phyloP scores from a whole-genome alignment of 2,329 filamentous ascomycete genomes.

The Colletotrichum chlorophyti region DNA sequence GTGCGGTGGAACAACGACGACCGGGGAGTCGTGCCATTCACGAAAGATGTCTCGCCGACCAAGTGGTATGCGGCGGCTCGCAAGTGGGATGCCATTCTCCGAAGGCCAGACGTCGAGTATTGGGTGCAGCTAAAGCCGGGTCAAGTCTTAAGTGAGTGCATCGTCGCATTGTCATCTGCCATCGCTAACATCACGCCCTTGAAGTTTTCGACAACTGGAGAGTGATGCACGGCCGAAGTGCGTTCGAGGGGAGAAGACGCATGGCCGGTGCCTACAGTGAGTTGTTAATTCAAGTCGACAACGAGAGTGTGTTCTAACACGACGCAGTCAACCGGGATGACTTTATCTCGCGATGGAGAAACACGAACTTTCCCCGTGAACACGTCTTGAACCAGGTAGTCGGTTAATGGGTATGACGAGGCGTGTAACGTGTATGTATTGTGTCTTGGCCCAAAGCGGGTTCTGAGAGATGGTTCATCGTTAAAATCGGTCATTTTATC shows the following conservation, averaged over 20 bases:
- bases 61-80: conserved; percentile 83
- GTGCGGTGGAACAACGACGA: conserved; percentile 96
- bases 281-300: conserved; percentile 41
- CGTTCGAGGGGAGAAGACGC: conserved; percentile 82
- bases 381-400: conserved; percentile 44
- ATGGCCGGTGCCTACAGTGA: conserved; percentile 92
- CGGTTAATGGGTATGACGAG: conserved; percentile 5
- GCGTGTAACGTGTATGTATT: neutral
- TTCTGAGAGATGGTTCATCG: neutral
- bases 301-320: neutral
- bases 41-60: conserved; percentile 51
- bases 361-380: conserved; percentile 67
- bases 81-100: conserved; percentile 75
- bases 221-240: conserved; percentile 84
- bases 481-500: neutral
- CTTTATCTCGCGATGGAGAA: conserved; percentile 77
- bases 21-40: conserved; percentile 71
- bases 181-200: conserved; percentile 27
- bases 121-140: conserved; percentile 86
- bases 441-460: neutral
- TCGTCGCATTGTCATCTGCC: neutral
- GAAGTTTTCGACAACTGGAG: conserved; percentile 96
- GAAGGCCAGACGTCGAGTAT: conserved; percentile 70
- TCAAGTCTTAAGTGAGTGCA: conserved; percentile 70
- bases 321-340: conserved; percentile 77